Evolutionary conservation across 2,329 filamentous ascomycete genomes (phyloP), one percentile per base, ranked within the genome.

Genomic region (Penicillium sp.): DNA sequence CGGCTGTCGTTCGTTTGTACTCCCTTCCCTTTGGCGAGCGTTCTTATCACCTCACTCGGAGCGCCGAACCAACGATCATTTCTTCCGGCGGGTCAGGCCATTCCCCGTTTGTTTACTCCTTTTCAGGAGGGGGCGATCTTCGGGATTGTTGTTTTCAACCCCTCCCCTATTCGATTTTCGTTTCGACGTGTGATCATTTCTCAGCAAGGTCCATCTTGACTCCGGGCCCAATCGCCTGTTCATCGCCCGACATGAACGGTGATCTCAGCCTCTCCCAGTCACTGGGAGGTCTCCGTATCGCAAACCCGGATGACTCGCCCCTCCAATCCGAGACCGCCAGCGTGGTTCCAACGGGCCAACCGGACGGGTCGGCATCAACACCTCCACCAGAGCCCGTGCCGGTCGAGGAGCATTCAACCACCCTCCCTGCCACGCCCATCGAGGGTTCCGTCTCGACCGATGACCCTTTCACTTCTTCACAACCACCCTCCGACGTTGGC

Each of bases 261-360:
- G 90, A 95, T 76, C 75, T 95, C 68, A 95, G 88, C 72, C 82
- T 97, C 58, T 93, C 90, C 66, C 87, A 90, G 74, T 88, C 89
- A 65, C 80, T 97, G 64, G 93, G 93, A 65, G 91, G 91, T 63
- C 77, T 98, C 71, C 88, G 91, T 69, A 97, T 98, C 70, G 91
- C 93, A 62, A 98, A 97, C 70, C 91, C 91, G 47, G 90, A 96
- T 73, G 83, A 93, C 73, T 78, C 81, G 52, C 74, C 75, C 52
- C 57, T 68, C 46, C 63, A 65, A 39, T 62, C 66, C 27, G 65
- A 71, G 47, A 66, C 66, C 51, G 55, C 65, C 49, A 54, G 58
- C 56, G 51, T 53, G 55, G 62, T 59, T 39, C 55, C 55, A 53
- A 50, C 50, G 43, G 53, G 9, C 36, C 42, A 43, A 33, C 49